Percentiles rank a stretch among this genome's conserved stretches.
phyloP scores from a whole-genome alignment of 352 stramenopile species.

The Phytopythium kandeliae region DNA sequence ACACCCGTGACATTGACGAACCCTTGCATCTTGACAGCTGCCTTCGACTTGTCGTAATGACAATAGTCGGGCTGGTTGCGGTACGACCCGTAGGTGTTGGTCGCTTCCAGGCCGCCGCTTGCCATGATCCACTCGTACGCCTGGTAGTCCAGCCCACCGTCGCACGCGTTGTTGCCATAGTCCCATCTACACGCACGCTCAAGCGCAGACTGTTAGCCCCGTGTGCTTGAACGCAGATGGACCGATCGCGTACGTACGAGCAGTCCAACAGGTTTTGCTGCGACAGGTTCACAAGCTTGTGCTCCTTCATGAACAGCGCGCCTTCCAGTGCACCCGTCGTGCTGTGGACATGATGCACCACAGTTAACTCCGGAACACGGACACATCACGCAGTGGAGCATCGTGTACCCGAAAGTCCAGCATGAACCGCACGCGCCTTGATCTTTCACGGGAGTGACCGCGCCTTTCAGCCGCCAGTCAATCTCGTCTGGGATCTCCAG shows the following conservation, averaged over 20 bases:
- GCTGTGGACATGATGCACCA: slow-evolving; percentile 17
- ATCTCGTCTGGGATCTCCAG: slow-evolving; percentile 51
- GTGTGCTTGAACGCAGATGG: not conserved
- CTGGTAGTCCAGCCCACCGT: slow-evolving; percentile 88
- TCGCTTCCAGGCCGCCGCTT: slow-evolving; percentile 75
- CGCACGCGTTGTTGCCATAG: slow-evolving; percentile 87
- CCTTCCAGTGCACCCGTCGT: slow-evolving; percentile 80
- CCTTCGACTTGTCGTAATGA: slow-evolving; percentile 77
- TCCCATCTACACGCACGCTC: slow-evolving; percentile 58
- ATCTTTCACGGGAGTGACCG: slow-evolving; percentile 88
- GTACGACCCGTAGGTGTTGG: slow-evolving; percentile 81
- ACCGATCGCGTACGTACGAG: slow-evolving; percentile 37
- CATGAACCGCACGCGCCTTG: slow-evolving; percentile 90
- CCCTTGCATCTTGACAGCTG: slow-evolving; percentile 63
- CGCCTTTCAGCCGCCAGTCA: slow-evolving; percentile 84
- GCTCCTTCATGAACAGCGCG: slow-evolving; percentile 56
- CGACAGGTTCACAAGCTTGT: slow-evolving; percentile 79
- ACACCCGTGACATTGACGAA: slow-evolving; percentile 82
- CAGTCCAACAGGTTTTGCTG: slow-evolving; percentile 90
- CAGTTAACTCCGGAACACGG: slow-evolving; percentile 1
- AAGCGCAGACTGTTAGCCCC: too few species aligned
- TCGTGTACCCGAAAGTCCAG: slow-evolving; percentile 85
- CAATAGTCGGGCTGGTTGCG: slow-evolving; percentile 87
- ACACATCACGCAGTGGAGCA: not conserved
- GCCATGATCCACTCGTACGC: slow-evolving; percentile 87